Evolutionary conservation across 345 rosid species (phyloP), one percentile per base, ranked within the genome.

Genomic region (Cardamine resedifolia): DNA sequence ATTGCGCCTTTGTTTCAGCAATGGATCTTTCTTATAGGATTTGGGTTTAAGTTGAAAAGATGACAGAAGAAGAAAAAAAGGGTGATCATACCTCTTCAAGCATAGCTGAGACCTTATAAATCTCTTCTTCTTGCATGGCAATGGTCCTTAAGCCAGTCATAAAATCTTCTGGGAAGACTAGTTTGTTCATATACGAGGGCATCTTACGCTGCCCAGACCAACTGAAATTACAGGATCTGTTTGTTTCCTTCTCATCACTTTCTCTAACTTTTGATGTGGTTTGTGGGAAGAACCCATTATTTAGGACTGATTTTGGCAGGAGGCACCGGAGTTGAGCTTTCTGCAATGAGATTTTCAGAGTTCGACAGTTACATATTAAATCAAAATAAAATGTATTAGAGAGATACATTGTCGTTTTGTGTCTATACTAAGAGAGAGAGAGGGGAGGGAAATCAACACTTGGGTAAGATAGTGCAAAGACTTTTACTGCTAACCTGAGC

Each of bases 121-220:
- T 80, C 80, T 90, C 90, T 57, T 86, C 87, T 82, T 87, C 96
- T 78, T 44, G 82, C 92, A 93, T 90, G 64, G 88, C 80, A 51
- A 90, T 80, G 55, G 97, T 93, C 79, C 98, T 90, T 80, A 93
- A 77, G 36, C 91, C 84, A 77, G 88, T 77, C 74, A 93, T 80
- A 60, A 93, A 84, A n/a, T 81, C 88, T 65, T 87, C 97, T 15
- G 96, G 94, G 75, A 93, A 89, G 51, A 93, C 88, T 74, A 93
- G 81, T 78, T 89, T 86, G 76, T 82, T 79, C 72, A 72, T n/a
- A 64, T 93, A 93, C 7, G 91, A 81, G 48, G 98, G 97, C 5
- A 24, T 82, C 77, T 55, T 83, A 57, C 98, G 97, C 72, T 85
- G 82, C 72, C 98, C 98, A 74, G 96, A 87, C 96, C 98, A 93